A percentile compares a stretch with the other conserved stretches of the same genome.
These are phyloP conservation scores for Apophysomyces ossiformis DNA, from an alignment of 371 early-diverging fungal genomes.

Conservation along the genomic window DNA sequence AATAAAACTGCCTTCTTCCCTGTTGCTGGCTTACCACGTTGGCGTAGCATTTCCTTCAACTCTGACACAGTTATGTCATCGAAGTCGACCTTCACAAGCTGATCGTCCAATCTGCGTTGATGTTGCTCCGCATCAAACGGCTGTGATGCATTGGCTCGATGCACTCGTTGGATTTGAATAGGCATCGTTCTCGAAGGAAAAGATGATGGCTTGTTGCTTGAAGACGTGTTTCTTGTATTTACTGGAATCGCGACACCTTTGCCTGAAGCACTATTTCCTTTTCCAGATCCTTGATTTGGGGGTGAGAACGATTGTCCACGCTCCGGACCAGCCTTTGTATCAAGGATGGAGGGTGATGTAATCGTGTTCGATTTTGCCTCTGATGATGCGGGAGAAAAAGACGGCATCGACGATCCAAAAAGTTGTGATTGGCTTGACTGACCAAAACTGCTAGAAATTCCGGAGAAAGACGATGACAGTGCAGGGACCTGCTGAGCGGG, in stretches of 20 bases:
- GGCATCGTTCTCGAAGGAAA: slow-evolving; percentile 5
- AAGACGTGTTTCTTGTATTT: slow-evolving; percentile 4
- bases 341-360: not conserved
- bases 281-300: not conserved
- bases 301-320: slow-evolving; percentile 8
- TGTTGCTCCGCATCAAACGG: slow-evolving; percentile 54
- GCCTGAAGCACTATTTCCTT: not conserved
- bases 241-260: slow-evolving; percentile 9
- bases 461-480: slow-evolving; percentile 15
- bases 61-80: slow-evolving; percentile 80
- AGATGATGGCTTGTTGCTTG: slow-evolving; percentile 8
- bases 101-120: slow-evolving; percentile 63
- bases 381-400: slow-evolving; percentile 6
- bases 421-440: not conserved
- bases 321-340: slow-evolving; percentile 7
- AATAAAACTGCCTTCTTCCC: slow-evolving; percentile 71
- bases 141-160: slow-evolving; percentile 12
- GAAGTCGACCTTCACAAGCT: slow-evolving; percentile 68
- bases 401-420: slow-evolving; percentile 21
- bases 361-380: not conserved
- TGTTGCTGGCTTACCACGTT: slow-evolving; percentile 71
- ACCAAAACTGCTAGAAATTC: slow-evolving; percentile 3
- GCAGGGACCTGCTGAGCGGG: slow-evolving; percentile 6
- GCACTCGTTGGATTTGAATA: not conserved
- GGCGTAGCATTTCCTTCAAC: slow-evolving; percentile 75